Percentiles rank a stretch among this genome's conserved stretches.
Conservation (phyloP, 2,329 filamentous ascomycete species). For the Cladosporium sp. region DNA sequence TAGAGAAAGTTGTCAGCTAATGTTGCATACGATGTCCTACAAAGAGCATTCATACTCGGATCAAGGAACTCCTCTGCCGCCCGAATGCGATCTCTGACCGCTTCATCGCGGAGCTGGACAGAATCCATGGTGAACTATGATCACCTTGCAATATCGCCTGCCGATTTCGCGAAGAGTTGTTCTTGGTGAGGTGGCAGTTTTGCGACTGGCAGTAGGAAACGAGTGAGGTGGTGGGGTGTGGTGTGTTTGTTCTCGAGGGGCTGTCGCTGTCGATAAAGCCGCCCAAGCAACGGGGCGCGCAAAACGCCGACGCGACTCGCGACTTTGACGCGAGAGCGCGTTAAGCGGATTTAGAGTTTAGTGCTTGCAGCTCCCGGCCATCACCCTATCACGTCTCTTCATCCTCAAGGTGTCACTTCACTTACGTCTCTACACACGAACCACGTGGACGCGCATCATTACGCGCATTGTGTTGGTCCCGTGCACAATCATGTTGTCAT, state of each 20-base stretch:
- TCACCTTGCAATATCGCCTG: not conserved
- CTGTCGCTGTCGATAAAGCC: not conserved
- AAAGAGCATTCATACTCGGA: slow-evolving; percentile 57
- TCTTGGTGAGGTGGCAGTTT: not conserved
- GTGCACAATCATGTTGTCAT: too few species aligned
- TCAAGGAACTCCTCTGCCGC: slow-evolving; percentile 90
- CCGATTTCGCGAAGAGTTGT: not conserved
- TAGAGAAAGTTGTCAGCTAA: slow-evolving; percentile 24
- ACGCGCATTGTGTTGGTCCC: too few species aligned
- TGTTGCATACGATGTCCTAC: not conserved
- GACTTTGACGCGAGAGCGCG: too few species aligned
- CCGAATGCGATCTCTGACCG: slow-evolving; percentile 73
- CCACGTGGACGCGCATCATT: too few species aligned
- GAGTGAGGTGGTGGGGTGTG: not conserved
- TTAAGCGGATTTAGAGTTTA: too few species aligned
- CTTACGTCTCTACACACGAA: too few species aligned
- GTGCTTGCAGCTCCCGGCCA: too few species aligned
- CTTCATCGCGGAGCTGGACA: slow-evolving; percentile 75
- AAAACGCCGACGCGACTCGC: too few species aligned
- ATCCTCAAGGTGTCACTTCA: too few species aligned
- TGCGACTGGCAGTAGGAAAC: not conserved
- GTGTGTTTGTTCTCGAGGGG: not conserved
- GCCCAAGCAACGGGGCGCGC: not conserved
- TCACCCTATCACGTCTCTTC: too few species aligned
- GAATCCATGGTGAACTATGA: slow-evolving; percentile 55